phyloP scores from a whole-genome alignment of 306 rosid genomes.

The Rosa rugosa region DNA sequence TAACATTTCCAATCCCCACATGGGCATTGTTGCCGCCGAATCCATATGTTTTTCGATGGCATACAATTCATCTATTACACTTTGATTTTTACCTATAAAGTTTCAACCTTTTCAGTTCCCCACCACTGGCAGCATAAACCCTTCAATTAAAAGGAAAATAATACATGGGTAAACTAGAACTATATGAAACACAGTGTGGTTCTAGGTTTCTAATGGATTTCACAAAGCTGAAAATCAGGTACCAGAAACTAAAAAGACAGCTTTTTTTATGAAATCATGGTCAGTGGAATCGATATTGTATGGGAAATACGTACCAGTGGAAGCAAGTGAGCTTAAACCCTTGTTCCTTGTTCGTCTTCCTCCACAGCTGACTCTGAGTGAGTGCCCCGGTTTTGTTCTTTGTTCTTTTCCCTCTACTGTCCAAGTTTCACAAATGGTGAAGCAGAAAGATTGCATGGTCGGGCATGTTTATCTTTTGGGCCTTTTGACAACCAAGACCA shows the following conservation, averaged over 20 bases:
- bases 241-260: background rate
- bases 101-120: conserved; percentile 18
- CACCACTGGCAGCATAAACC: conserved; percentile 29
- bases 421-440: background rate
- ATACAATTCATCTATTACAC: conserved; percentile 49
- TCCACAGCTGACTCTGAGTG: conserved; percentile 14
- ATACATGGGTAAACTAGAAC: conserved; percentile 1
- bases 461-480: background rate
- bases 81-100: conserved; percentile 1
- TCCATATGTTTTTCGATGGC: conserved; percentile 74
- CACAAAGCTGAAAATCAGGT: background rate
- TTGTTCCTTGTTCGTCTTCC: conserved; percentile 25
- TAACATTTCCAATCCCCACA: conserved; percentile 99
- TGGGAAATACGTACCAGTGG: conserved; percentile 30
- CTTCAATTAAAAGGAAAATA: conserved; percentile 2
- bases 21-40: conserved; percentile 90
- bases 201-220: background rate
- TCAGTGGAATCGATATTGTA: background rate
- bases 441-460: background rate
- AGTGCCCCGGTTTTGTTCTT: background rate
- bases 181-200: background rate
- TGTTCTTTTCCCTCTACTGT: background rate
- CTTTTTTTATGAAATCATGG: background rate
- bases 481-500: background rate
- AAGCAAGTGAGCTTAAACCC: conserved; percentile 29